Evolutionary conservation across 2,329 filamentous ascomycete genomes (phyloP), one percentile per base, ranked within the genome.

Genomic region (Scedosporium apiospermum): DNA sequence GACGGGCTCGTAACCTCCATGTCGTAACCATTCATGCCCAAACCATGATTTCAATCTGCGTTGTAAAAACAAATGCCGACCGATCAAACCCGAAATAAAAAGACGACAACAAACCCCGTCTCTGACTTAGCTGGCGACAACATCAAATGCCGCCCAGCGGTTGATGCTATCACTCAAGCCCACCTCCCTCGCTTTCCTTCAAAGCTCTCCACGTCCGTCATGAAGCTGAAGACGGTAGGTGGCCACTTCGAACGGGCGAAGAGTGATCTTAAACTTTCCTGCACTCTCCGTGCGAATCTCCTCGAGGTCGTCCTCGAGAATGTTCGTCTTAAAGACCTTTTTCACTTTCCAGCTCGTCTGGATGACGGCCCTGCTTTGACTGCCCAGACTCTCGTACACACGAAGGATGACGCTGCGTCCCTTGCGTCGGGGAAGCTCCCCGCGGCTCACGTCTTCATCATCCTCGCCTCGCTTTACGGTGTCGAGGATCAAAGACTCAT

Each of bases 401-500:
- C 95, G 83, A 64, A 97, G 67, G 64, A 99, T 88, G 57, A 98
- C 82, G 71, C 90, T 96, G 73, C 84, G 84, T 0, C 91, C 92
- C 68, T 85, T 83, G 63, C 89, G 85, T 66, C 79, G 79, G 3
- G 84, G 82, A 38, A 93, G 75, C 23, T 84, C 83, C 3, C 79
- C 81, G 16, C 80, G 75, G 55, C 81, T 85, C 53, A 92, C 83
- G 67, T 92, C 90, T 69, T 88, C 87, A 67, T 93, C 90, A 68
- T 93, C 90, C 71, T 93, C 90, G n/a, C 91, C 95, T 63, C 95
- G 88, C 82, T 99, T 99, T 73, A 99, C 82, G 0, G 88, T 88
- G 72, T 99, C 95, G 0, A 99, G 79, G 3, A 99, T 79, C 21
- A 99, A 78, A 2, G 89, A 88, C 9, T 80, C 72, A 55, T 82